Percentiles rank a stretch among this genome's conserved stretches.
phyloP scores from a whole-genome alignment of 805 yeast genomes.

The Starmera dryadoides region DNA sequence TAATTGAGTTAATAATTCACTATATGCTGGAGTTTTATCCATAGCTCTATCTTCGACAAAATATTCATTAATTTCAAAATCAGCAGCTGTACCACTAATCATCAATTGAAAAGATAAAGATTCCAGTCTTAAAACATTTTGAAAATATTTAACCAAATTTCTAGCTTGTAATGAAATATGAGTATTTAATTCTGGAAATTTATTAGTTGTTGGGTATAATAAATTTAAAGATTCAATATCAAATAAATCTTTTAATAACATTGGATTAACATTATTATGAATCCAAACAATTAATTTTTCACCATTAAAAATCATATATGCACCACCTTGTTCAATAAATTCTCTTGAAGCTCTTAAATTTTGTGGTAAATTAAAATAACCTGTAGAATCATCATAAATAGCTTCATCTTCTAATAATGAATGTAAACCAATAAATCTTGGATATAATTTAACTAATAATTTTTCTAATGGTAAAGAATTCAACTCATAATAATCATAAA shows the following conservation, averaged over 20 bases:
- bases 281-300: conserved; percentile 52
- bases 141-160: conserved; percentile 53
- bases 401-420: conserved; percentile 53
- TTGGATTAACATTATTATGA: conserved; percentile 59
- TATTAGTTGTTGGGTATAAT: conserved; percentile 27
- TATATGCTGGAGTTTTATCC: conserved; percentile 48
- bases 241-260: conserved; percentile 66
- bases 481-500: conserved; percentile 43
- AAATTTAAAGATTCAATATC: conserved; percentile 39
- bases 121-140: conserved; percentile 28
- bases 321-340: conserved; percentile 56
- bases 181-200: conserved; percentile 65
- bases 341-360: conserved; percentile 36
- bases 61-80: conserved; percentile 39
- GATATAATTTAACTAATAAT: conserved; percentile 65
- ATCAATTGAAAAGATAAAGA: conserved; percentile 50
- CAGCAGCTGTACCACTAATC: conserved; percentile 46
- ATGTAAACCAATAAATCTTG: conserved; percentile 72
- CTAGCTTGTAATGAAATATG: conserved; percentile 63
- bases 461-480: conserved; percentile 46
- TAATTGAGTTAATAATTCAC: conserved; percentile 59
- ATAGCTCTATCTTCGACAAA: conserved; percentile 68
- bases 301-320: conserved; percentile 72
- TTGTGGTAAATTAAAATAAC: conserved; percentile 41
- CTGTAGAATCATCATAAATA: conserved; percentile 32